A percentile compares a stretch with the other conserved stretches of the same genome.
Conservation (phyloP, 2,329 filamentous ascomycete species). For the Aspergillus fructus region DNA sequence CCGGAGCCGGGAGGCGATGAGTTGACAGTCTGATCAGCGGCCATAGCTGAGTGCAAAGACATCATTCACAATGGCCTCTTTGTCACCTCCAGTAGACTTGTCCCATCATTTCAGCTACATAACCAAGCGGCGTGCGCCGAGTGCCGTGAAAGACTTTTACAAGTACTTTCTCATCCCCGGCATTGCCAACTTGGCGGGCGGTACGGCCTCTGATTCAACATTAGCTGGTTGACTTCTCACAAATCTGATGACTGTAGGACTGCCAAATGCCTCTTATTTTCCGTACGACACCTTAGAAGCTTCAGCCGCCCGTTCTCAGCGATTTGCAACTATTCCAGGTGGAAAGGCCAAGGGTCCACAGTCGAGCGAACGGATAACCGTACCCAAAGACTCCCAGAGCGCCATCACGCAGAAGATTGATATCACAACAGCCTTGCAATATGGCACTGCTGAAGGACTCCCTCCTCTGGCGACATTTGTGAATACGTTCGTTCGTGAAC, state of each 20-base stretch:
- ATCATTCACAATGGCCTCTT: slow-evolving; percentile 9
- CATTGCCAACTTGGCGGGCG: slow-evolving; percentile 62
- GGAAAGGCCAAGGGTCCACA: slow-evolving; percentile 35
- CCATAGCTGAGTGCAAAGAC: neutral
- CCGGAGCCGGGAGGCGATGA: neutral
- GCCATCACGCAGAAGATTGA: slow-evolving; percentile 69
- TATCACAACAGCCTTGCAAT: slow-evolving; percentile 78
- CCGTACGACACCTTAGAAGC: slow-evolving; percentile 90
- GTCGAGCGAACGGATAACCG: slow-evolving; percentile 58
- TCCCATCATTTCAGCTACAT: slow-evolving; percentile 74
- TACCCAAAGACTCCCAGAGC: slow-evolving; percentile 67
- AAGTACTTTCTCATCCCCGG: slow-evolving; percentile 72
- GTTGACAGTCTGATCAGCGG: neutral
- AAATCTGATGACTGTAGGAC: slow-evolving; percentile 52
- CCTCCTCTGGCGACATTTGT: slow-evolving; percentile 76
- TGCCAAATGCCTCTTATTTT: slow-evolving; percentile 79
- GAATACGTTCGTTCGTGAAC: slow-evolving; percentile 71
- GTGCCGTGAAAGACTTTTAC: slow-evolving; percentile 77
- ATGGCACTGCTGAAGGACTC: slow-evolving; percentile 79
- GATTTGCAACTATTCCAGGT: slow-evolving; percentile 71
- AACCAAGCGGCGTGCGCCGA: slow-evolving; percentile 64
- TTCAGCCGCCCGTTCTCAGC: slow-evolving; percentile 68
- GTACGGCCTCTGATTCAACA: slow-evolving; percentile 32
- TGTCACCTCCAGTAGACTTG: slow-evolving; percentile 64
- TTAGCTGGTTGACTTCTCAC: neutral